Percentiles rank a stretch among this genome's conserved stretches.
These are phyloP conservation scores for Saksenaea oblongispora DNA, from an alignment of 371 early-diverging fungal genomes.

Conservation along the genomic window DNA sequence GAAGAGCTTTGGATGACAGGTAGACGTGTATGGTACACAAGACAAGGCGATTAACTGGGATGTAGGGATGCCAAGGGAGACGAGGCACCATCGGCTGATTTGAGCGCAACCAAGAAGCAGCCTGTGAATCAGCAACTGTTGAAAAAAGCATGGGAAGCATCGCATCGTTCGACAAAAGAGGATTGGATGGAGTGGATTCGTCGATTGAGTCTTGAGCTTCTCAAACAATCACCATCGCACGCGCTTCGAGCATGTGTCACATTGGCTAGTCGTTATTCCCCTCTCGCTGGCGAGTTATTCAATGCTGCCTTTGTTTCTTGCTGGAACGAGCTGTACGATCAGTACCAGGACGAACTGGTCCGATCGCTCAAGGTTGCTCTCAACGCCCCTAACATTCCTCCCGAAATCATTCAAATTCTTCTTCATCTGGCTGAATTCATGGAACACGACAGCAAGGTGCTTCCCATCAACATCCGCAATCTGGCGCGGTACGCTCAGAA, in stretches of 20 bases:
- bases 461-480: constrained; percentile 91
- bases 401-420: constrained; percentile 90
- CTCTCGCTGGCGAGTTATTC: constrained; percentile 90
- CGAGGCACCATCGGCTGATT: constrained; percentile 56
- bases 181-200: constrained; percentile 98
- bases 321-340: constrained; percentile 92
- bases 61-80: constrained; percentile 45
- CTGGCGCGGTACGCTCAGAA: constrained; percentile 89
- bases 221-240: constrained; percentile 96
- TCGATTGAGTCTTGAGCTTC: constrained; percentile 85
- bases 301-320: constrained; percentile 98
- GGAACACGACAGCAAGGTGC: constrained; percentile 96
- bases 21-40: constrained; percentile 4
- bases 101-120: constrained; percentile 63
- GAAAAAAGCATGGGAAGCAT: constrained; percentile 92
- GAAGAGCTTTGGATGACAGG: constrained; percentile 49
- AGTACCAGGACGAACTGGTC: constrained; percentile 92
- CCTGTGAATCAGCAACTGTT: constrained; percentile 88
- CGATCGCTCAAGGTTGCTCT: constrained; percentile 85
- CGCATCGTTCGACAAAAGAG: constrained; percentile 88
- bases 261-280: constrained; percentile 83
- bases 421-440: constrained; percentile 97
- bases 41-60: constrained; percentile 10
- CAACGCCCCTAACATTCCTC: constrained; percentile 83
- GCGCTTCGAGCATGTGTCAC: constrained; percentile 90